Evolutionary conservation across 2,329 filamentous ascomycete genomes (phyloP), one percentile per base, ranked within the genome.

Genomic region (Thelonectria discophora): DNA sequence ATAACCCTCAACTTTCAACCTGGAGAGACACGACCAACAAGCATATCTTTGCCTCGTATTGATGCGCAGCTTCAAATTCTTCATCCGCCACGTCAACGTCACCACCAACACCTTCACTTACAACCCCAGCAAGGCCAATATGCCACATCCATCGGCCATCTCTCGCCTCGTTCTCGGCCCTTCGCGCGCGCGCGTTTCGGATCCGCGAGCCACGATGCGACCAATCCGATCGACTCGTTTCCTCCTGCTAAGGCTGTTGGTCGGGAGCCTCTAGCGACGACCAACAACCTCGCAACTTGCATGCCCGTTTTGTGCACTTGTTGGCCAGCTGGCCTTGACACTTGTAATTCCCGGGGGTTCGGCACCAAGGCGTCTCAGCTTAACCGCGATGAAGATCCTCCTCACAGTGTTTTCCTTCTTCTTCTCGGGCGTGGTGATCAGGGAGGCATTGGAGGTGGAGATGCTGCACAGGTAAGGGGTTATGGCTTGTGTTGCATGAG

Each of bases 101-200:
- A 30, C 32, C 32, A 34, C 11, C 34, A 42, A n/a, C 39, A 6
- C 2, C 39, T 18, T 17, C 39, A 18, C 20, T 3, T 42, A 5
- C 39, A 12, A 15, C 39, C 12, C 13, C 17, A 9, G 11, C 5
- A 9, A 2, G 15, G 39, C 2, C 15, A n/a, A 2, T n/a, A 9
- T n/a, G 39, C 4, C 39, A 5, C 3, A n/a, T 3, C 15, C 6
- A 6, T 39, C 47, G 30, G 30, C 30, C 27, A 5, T 15, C 47
- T 21, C 20, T 52, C 49, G 49, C 34, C 15, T 40, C 20, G 49
- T 42, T 20, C 17, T 52, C 37, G 49, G 49, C 49, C 20, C 42
- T 52, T 52, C 34, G 49, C 37, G 49, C 11, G 15, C 24, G 21
- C 27, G 21, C 21, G n/a, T 10, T 32, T 52, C 49, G 49, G 32